phyloP scores from a whole-genome alignment of 371 early-diverging fungal species.

The Rhizopus delemar region DNA sequence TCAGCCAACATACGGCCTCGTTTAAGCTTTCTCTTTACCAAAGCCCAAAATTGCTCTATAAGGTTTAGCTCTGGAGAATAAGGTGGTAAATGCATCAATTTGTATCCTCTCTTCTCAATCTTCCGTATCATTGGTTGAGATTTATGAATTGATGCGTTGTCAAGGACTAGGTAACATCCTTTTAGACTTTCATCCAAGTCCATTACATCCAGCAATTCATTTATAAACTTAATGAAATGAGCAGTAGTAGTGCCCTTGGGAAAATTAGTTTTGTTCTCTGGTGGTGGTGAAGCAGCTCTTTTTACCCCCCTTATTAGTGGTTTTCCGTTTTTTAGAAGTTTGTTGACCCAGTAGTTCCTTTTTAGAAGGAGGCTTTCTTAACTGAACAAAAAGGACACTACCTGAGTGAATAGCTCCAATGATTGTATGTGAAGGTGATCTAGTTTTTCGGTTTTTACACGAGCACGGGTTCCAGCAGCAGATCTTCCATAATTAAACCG shows the following conservation, averaged over 20 bases:
- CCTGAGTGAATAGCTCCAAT: constrained; percentile 17
- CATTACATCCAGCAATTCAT: constrained; percentile 19
- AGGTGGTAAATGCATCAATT: constrained; percentile 15
- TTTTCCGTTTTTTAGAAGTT: constrained; percentile 12
- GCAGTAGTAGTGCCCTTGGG: constrained; percentile 12
- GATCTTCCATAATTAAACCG: constrained; percentile 8
- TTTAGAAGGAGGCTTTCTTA: constrained; percentile 12
- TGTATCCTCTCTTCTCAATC: constrained; percentile 17
- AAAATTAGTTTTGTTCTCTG: constrained; percentile 9
- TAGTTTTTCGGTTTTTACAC: constrained; percentile 16
- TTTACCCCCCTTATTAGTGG: constrained; percentile 7
- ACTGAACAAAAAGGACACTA: constrained; percentile 15
- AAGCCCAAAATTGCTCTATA: constrained; percentile 16
- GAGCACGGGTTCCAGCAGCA: constrained; percentile 16
- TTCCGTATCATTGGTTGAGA: constrained; percentile 10
- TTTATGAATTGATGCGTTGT: constrained; percentile 18
- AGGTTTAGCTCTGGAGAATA: constrained; percentile 18
- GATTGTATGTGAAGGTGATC: constrained; percentile 11
- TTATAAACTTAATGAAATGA: constrained; percentile 13
- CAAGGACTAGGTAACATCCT: constrained; percentile 14
- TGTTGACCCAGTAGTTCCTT: constrained; percentile 9
- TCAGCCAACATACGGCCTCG: constrained; percentile 15
- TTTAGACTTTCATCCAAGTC: constrained; percentile 17
- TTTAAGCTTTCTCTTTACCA: constrained; percentile 17
- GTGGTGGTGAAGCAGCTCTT: constrained; percentile 8